Evolutionary conservation across 2,329 filamentous ascomycete genomes (phyloP).

Genomic region (Metarhizium album): DNA sequence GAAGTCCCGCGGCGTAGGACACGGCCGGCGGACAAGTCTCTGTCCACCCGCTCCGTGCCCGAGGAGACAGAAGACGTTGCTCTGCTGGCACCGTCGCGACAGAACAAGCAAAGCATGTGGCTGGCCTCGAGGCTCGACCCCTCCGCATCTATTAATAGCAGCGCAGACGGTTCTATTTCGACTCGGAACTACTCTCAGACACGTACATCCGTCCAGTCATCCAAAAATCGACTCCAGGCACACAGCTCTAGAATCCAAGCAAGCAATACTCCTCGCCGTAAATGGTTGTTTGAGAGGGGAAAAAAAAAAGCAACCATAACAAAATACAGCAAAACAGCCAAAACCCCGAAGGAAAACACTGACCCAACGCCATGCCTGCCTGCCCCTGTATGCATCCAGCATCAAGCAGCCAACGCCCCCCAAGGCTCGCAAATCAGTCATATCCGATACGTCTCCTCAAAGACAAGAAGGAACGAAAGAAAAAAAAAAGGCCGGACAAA

Average conservation of each 20-base stretch:
- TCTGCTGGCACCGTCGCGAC: no score
- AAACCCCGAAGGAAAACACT: background rate
- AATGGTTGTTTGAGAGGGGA: no score
- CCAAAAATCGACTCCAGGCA: background rate
- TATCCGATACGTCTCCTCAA: background rate
- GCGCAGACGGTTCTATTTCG: background rate
- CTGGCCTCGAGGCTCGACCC: no score
- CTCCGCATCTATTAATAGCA: background rate
- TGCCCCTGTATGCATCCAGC: conserved; percentile 3
- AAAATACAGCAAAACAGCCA: no score
- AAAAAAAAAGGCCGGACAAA: background rate
- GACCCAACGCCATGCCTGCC: conserved; percentile 4
- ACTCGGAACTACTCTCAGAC: background rate
- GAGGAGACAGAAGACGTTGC: no score
- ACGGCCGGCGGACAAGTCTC: no score
- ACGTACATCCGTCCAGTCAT: background rate
- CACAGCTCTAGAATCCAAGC: background rate
- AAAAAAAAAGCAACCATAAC: no score
- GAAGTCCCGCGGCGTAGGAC: no score
- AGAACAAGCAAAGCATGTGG: no score
- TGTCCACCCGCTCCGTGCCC: no score
- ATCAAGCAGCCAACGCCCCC: conserved; percentile 4
- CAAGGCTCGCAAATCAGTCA: background rate
- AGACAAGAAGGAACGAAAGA: background rate
- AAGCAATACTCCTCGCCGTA: background rate